Conservation (phyloP, 2,329 filamentous ascomycete species). For the Sporothrix phasma region DNA sequence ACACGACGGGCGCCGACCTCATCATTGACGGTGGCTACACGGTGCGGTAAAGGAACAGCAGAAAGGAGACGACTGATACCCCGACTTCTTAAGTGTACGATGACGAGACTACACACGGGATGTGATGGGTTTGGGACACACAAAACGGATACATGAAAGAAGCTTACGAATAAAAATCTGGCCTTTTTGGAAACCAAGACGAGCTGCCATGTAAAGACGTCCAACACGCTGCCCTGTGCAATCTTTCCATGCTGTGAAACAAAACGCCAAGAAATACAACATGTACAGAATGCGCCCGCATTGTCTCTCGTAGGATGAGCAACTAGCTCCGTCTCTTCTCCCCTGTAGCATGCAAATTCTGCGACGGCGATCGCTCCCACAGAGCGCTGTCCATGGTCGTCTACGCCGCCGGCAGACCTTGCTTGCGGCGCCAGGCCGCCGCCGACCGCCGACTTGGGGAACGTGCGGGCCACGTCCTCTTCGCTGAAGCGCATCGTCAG, state of each 20-base stretch:
- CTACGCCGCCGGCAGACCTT: slow-evolving; percentile 13
- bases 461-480: slow-evolving; percentile 53
- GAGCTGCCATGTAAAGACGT: too few relatives aligned
- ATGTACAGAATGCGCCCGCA: background rate
- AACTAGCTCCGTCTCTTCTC: too few relatives aligned
- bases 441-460: slow-evolving; percentile 25
- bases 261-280: background rate
- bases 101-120: background rate
- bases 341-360: too few relatives aligned
- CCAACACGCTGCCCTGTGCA: too few relatives aligned
- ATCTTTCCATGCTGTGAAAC: background rate
- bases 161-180: background rate
- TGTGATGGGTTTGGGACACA: background rate
- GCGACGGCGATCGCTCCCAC: too few relatives aligned
- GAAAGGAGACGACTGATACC: background rate
- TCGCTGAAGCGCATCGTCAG: slow-evolving; percentile 58
- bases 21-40: slow-evolving; percentile 67
- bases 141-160: background rate
- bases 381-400: background rate
- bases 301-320: too few relatives aligned
- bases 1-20: slow-evolving; percentile 67
- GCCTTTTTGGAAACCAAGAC: background rate
- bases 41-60: slow-evolving; percentile 30
- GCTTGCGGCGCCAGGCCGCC: slow-evolving; percentile 16
- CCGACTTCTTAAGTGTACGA: background rate